phyloP scores from a whole-genome alignment of 2,329 filamentous ascomycete genomes.

The Botryosphaeria dothidea region DNA sequence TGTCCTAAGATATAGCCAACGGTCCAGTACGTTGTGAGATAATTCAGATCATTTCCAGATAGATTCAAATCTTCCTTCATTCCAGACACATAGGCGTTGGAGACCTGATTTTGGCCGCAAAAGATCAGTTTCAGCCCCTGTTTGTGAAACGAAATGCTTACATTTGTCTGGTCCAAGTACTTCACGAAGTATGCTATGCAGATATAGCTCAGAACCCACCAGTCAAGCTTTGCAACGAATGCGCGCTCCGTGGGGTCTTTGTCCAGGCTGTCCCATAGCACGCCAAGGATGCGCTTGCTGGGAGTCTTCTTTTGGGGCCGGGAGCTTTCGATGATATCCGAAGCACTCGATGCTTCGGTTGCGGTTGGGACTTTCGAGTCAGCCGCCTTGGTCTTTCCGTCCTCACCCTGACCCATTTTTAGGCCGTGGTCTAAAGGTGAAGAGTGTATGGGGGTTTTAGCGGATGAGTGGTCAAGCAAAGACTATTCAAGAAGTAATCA shows the following conservation, averaged over 20 bases:
- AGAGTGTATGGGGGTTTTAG: no score
- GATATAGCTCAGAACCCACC: slow-evolving; percentile 14
- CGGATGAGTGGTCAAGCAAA: background rate
- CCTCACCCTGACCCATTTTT: background rate
- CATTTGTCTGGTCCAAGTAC: slow-evolving; percentile 29
- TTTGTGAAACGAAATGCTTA: background rate
- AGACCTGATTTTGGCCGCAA: slow-evolving; percentile 23
- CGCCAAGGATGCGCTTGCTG: background rate
- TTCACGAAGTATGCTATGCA: slow-evolving; percentile 30
- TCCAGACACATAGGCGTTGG: slow-evolving; percentile 33
- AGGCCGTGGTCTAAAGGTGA: background rate
- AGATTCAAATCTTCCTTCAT: slow-evolving; percentile 34
- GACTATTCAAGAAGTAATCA: background rate
- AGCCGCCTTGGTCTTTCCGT: background rate
- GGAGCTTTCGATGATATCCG: background rate
- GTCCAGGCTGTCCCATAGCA: background rate
- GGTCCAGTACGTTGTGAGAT: slow-evolving; percentile 31
- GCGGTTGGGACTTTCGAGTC: background rate
- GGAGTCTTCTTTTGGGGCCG: background rate
- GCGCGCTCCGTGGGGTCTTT: background rate
- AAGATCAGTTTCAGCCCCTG: background rate
- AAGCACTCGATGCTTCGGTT: background rate
- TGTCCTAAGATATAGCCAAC: slow-evolving; percentile 31
- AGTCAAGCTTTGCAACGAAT: slow-evolving; percentile 11
- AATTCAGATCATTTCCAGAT: slow-evolving; percentile 32